Conservation (phyloP, 306 rosid species). For the Nissolia schottii region DNA sequence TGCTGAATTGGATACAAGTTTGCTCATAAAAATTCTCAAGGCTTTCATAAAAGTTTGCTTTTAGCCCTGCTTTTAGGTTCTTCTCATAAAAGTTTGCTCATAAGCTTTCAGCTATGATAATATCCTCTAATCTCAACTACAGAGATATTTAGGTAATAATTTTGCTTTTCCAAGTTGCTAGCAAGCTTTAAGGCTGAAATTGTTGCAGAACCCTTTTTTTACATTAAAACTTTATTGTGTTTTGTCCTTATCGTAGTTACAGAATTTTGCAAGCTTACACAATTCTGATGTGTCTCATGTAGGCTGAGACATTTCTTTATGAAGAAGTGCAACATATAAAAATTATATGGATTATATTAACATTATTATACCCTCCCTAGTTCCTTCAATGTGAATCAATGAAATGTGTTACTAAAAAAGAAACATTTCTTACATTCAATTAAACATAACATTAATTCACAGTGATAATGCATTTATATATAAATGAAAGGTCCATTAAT, state of each 20-base stretch:
- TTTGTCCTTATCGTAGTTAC: conserved; percentile 1
- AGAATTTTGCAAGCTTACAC: conserved; percentile 5
- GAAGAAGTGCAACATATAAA: not conserved
- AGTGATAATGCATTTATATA: too few relatives aligned
- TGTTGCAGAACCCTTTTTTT: not conserved
- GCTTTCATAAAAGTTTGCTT: not conserved
- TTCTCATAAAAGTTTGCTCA: too few relatives aligned
- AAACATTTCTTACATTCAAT: too few relatives aligned
- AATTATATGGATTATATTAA: not conserved
- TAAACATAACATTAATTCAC: too few relatives aligned
- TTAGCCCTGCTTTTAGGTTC: too few relatives aligned
- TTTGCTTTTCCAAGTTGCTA: conserved; percentile 33
- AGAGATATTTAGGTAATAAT: not conserved
- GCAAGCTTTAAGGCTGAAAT: conserved; percentile 39
- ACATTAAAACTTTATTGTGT: not conserved
- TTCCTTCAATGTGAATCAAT: not conserved
- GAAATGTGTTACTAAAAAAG: not conserved
- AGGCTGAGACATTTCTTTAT: not conserved
- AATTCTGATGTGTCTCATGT: not conserved
- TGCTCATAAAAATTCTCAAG: conserved; percentile 1
- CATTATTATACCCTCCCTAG: not conserved
- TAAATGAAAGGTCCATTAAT: too few relatives aligned
- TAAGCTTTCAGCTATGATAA: conserved; percentile 5
- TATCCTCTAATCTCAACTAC: not conserved
- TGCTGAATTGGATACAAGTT: not conserved